Conservation (phyloP, 1,139 yeast genomes). For the Blastobotrys indianensis region DNA sequence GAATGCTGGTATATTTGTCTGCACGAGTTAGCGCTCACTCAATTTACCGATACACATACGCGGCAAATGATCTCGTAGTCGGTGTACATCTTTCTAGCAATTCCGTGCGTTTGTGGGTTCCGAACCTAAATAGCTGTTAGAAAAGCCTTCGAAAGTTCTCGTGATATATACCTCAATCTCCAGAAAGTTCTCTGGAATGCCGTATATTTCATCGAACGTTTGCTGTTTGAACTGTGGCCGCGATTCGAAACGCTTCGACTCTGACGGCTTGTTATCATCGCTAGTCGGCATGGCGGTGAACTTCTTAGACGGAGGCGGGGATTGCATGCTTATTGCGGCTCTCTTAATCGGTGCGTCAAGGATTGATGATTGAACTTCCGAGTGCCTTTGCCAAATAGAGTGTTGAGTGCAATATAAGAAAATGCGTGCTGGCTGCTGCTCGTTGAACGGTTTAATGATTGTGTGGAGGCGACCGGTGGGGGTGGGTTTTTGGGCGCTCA, state of each 20-base stretch:
- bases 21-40: background rate
- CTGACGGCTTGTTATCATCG: constrained; percentile 15
- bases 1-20: constrained; percentile 71
- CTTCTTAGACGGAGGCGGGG: constrained; percentile 23
- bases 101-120: constrained; percentile 72
- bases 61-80: constrained; percentile 89
- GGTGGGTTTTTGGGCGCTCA: no score
- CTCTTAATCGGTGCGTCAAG: no score
- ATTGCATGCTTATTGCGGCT: constrained; percentile 14
- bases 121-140: constrained; percentile 37
- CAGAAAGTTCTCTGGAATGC: constrained; percentile 89
- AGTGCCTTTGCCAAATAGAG: no score
- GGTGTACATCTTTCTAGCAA: constrained; percentile 66
- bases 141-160: background rate
- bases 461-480: no score
- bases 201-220: constrained; percentile 76
- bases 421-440: no score
- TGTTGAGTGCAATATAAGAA: no score
- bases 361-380: no score
- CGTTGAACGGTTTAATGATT: no score
- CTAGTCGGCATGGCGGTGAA: constrained; percentile 32
- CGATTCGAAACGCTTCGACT: constrained; percentile 31
- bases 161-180: constrained; percentile 65
- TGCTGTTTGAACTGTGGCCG: constrained; percentile 49
- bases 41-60: constrained; percentile 30